phyloP scores from a whole-genome alignment of 805 yeast species.

The Candida maltosa region DNA sequence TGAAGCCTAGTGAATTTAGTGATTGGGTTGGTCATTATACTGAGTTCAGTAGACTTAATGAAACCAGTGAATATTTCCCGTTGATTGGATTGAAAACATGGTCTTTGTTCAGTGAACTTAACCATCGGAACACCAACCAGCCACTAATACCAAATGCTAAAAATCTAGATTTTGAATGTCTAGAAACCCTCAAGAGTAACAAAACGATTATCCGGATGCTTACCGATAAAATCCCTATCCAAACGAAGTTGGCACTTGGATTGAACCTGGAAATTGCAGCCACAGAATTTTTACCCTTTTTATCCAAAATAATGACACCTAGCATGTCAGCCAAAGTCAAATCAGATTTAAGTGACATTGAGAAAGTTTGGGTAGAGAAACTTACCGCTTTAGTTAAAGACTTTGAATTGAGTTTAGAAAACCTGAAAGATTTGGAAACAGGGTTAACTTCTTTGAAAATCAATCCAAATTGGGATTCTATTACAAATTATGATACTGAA shows the following conservation, averaged over 20 bases:
- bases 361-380: constrained; percentile 28
- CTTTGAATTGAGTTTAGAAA: constrained; percentile 39
- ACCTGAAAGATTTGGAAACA: constrained; percentile 31
- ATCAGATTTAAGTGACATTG: constrained; percentile 22
- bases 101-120: constrained; percentile 61
- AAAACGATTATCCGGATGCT: constrained; percentile 29
- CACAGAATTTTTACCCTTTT: constrained; percentile 31
- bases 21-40: constrained; percentile 83
- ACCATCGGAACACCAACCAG: constrained; percentile 20
- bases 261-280: constrained; percentile 21
- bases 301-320: constrained; percentile 29
- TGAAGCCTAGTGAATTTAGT: constrained; percentile 56
- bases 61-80: constrained; percentile 49
- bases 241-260: constrained; percentile 23
- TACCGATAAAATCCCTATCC: constrained; percentile 23
- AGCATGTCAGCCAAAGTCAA: constrained; percentile 19
- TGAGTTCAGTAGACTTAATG: constrained; percentile 29
- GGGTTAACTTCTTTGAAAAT: constrained; percentile 22
- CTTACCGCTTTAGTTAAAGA: constrained; percentile 36
- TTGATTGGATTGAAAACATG: constrained; percentile 60
- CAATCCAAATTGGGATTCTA: constrained; percentile 34
- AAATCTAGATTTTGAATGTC: constrained; percentile 34
- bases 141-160: constrained; percentile 29
- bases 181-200: constrained; percentile 34
- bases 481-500: constrained; percentile 21